Conservation (phyloP, 2,329 filamentous ascomycete species). For the Chaetomium olivaceum region DNA sequence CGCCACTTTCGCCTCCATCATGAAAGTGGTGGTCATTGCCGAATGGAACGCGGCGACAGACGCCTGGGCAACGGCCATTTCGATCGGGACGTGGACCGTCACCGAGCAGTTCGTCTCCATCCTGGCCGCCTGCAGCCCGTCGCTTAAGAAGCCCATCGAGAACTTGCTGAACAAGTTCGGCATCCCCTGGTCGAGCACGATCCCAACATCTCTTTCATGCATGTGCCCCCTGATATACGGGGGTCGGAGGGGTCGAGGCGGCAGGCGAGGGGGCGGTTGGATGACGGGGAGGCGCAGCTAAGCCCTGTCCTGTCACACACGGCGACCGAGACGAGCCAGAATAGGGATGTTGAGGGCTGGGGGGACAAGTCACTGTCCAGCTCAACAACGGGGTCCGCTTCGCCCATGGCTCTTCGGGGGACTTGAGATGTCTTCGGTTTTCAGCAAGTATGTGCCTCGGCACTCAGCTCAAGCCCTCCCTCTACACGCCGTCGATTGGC, state of each 20-base stretch:
- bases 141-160: constrained; percentile 29
- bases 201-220: constrained; percentile 23
- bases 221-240: constrained; percentile 9
- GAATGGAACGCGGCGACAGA: constrained; percentile 13
- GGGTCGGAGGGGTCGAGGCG: background rate
- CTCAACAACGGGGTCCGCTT: background rate
- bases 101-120: constrained; percentile 27
- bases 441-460: background rate
- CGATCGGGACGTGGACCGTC: constrained; percentile 27
- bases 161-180: constrained; percentile 20
- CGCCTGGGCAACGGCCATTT: constrained; percentile 19
- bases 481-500: background rate
- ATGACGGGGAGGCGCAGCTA: background rate
- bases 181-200: constrained; percentile 18
- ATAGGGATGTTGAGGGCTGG: background rate
- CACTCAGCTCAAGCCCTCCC: background rate
- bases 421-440: background rate
- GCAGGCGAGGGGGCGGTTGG: constrained; percentile 14
- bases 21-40: constrained; percentile 22
- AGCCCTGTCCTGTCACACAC: background rate
- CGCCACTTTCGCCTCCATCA: constrained; percentile 20
- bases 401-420: background rate
- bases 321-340: background rate
- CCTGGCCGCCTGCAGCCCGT: constrained; percentile 27
- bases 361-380: background rate